Base-by-base conservation (phyloP, 2,329 filamentous ascomycete species). In the Zymoseptoria ardabiliae region DNA sequence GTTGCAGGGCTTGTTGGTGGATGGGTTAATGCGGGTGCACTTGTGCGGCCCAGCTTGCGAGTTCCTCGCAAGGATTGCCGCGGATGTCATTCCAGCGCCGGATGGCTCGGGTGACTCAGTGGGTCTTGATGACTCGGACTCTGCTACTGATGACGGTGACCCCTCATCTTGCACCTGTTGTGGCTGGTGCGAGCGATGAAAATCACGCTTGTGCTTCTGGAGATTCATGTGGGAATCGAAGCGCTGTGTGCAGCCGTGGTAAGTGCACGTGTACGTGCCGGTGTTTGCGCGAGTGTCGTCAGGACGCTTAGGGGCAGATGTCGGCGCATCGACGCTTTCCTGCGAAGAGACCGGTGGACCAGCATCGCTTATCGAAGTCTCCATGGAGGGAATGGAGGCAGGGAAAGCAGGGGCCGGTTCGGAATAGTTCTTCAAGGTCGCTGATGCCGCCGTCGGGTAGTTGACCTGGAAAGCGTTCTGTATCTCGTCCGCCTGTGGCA, bases 221-320 rank as follows among this genome's bases (percentile, higher is more conserved):
- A 99, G 81, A 66, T 92, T 85, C 8, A 85, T 82, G 4, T 91
- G 91, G 1, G 91, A 91, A 66, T 96, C 90, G 70, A 99, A 99
- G 56, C 94, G 88, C 66, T 88, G 80, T 0, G 86, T 87, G 72
- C 94, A 97, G 10, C 91, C 91, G 69, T 96, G 91, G 69, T 96
- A 96, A 0, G 92, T 97, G 75, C 94, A 99, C 1, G 92, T 96
- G 76, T 97, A 99, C 0, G 92, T 96, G 11, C 93, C 93, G 20
- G 86, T 83, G 65, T 96, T 90, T 0, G 91, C 89, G 17, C 80
- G 79, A 2, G 87, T 85, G 49, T 85, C 81, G 1, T 77, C 73
- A 0, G 91, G 90, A 78, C 84, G 79, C 63, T 77, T 71, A 25
- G 71, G 66, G 56, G 68, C 30, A 45, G 64, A 63, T 30, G 58